Base-by-base conservation (phyloP, 768 basidiomycete species). In the Amanita muscaria region DNA sequence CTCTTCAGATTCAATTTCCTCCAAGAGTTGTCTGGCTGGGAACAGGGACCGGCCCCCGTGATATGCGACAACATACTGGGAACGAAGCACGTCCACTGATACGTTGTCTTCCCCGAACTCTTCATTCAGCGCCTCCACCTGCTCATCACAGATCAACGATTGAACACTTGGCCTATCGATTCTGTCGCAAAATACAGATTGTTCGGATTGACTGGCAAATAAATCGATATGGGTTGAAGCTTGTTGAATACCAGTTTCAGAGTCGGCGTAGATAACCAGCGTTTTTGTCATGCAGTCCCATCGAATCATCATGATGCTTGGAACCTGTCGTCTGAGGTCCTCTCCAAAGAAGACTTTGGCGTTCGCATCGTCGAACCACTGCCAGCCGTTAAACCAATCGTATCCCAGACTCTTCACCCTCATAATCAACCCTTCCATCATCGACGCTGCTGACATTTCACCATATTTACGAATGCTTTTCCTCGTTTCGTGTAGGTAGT, bases 401-500 rank as follows among this genome's bases (percentile, higher is more conserved):
- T 14, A 29, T 9, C 43, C 34, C n/a, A 44, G 43, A 23, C 27
- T 33, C 9, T 36, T 32, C 7, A 16, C 29, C 27, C 23, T 31
- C 8, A 35, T 27, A 6, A 35, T 24, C 43, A 24, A 15, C n/a
- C n/a, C n/a, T n/a, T n/a, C n/a, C n/a, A n/a, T n/a, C n/a, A n/a
- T n/a, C n/a, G n/a, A n/a, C n/a, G n/a, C n/a, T n/a, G n/a, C n/a
- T n/a, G 15, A 14, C 15, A 14, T 35, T n/a, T 11, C 14, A 5
- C 4, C 7, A 6, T 2, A 33, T 10, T 14, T 44, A 11, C 15
- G 9, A 14, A 27, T 10, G 12, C 3, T 15, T 4, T 44, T 34
- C 11, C 33, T 34, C 5, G 24, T 33, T 19, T 31, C 31, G n/a
- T 79, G 76, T 3, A 75, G 70, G 21, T 60, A 54, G 56, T 74